Base-by-base conservation (phyloP, 2,329 filamentous ascomycete species). In the Chalaropsis ovoidea region DNA sequence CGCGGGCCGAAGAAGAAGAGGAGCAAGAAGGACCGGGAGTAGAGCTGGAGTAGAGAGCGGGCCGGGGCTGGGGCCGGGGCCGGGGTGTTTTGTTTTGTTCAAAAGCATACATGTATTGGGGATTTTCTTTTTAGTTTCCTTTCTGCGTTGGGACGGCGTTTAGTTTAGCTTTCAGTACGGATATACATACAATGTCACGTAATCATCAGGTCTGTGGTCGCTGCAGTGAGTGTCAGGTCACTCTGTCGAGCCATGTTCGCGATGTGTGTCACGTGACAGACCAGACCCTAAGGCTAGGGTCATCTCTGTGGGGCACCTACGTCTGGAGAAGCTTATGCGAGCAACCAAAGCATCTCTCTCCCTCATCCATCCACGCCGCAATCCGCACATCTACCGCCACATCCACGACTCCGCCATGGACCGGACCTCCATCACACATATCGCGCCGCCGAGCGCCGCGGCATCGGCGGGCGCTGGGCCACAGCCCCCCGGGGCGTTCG, bases 1-100 rank as follows among this genome's bases (percentile, higher is more conserved):
- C 77, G 84, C 65, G 84, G 80, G 42, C 80, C 78, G 31, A 80
- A 79, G 71, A 78, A 82, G 72, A 82, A 82, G 73, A 85, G 84
- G 74, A 85, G 82, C 75, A 70, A 71, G 10, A 67, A 66, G 60
- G 45, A 61, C 31, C 22, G 65, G 22, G 65, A 63, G 45, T 64
- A 49, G 58, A 64, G 35, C 45, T n/a, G n/a, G n/a, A n/a, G n/a
- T n/a, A n/a, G 31, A 6, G 31, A 31, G 31, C 31, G 3, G 31
- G 31, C 31, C n/a, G n/a, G n/a, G n/a, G n/a, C n/a, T n/a, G n/a
- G 31, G 31, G 31, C 47, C 13, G 13, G 19, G 4, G 47, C 17
- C n/a, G 8, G 47, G 5, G 43, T 13, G 22, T 49, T 63, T 47
- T 60, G 52, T 49, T 58, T 60, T 58, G 19, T 27, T 47, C 15